These are phyloP conservation scores for Teunomyces tritomae DNA, from an alignment of 805 yeast species.

Conservation along the genomic window DNA sequence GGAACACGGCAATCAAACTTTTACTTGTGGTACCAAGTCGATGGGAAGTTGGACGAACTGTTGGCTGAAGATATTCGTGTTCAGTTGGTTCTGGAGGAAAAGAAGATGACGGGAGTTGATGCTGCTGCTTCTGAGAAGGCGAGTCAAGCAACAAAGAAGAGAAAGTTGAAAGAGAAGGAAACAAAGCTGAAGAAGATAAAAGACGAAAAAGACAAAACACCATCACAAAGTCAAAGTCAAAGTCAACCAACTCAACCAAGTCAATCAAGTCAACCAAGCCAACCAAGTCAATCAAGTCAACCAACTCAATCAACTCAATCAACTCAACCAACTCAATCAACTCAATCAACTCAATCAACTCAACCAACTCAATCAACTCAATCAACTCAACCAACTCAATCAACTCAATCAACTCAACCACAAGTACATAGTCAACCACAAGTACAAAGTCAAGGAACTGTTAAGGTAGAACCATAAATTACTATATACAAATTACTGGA, in stretches of 20 bases:
- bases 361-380: not conserved
- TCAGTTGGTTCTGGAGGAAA: slow-evolving; percentile 55
- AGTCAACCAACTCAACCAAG: not conserved
- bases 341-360: not conserved
- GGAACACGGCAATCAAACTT: slow-evolving; percentile 63
- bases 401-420: not conserved
- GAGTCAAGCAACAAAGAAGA: slow-evolving; percentile 23
- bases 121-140: slow-evolving; percentile 13
- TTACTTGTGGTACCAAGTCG: slow-evolving; percentile 81
- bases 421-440: not conserved
- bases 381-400: not conserved
- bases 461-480: not conserved
- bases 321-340: no score
- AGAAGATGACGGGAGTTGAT: slow-evolving; percentile 37
- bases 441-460: not conserved
- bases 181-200: slow-evolving; percentile 15
- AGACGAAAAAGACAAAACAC: slow-evolving; percentile 3
- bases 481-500: slow-evolving; percentile 8
- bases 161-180: slow-evolving; percentile 30
- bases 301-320: not conserved
- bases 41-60: slow-evolving; percentile 66
- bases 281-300: not conserved
- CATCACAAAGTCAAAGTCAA: not conserved
- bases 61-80: slow-evolving; percentile 63
- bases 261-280: not conserved